A percentile compares a stretch with the other conserved stretches of the same genome.
Evolutionary conservation across 2,329 filamentous ascomycete species (phyloP).

Genomic region (Geosmithia putterillii): DNA sequence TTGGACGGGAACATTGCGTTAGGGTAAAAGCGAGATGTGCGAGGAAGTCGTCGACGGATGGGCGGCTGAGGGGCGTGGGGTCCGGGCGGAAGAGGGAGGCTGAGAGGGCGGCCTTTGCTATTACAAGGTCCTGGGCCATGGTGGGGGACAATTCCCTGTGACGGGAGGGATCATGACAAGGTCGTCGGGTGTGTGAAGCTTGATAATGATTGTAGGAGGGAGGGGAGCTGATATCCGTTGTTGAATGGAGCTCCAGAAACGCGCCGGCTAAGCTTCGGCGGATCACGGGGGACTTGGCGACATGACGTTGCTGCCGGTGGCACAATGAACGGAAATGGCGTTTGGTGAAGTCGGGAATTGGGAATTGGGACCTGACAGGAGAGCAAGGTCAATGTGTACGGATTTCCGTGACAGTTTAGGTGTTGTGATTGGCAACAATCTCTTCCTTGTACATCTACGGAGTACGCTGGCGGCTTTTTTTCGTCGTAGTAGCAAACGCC

Average conservation of each 20-base stretch:
- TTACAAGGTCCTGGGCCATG: slow-evolving; percentile 62
- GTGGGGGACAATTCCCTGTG: too few relatives aligned
- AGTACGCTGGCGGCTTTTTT: too few relatives aligned
- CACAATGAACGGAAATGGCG: too few relatives aligned
- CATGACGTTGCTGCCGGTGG: not conserved
- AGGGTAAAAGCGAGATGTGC: slow-evolving; percentile 50
- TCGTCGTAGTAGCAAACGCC: too few relatives aligned
- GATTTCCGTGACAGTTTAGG: too few relatives aligned
- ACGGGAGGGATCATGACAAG: not conserved
- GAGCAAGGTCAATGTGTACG: too few relatives aligned
- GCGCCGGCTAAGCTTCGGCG: slow-evolving; percentile 2
- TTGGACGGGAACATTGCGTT: slow-evolving; percentile 61
- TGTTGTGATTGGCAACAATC: too few relatives aligned
- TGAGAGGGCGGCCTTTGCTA: slow-evolving; percentile 68
- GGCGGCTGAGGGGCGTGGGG: slow-evolving; percentile 54
- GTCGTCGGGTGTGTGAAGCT: not conserved
- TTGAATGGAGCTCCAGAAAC: not conserved
- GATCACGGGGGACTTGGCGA: not conserved
- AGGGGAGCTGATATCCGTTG: not conserved
- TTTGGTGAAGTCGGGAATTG: too few relatives aligned
- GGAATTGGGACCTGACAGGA: too few relatives aligned
- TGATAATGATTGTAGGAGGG: not conserved
- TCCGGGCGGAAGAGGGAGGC: slow-evolving; percentile 64
- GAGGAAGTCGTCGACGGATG: slow-evolving; percentile 60
- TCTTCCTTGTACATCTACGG: too few relatives aligned